Evolutionary conservation across 2,329 filamentous ascomycete species (phyloP).

Genomic region (Arthrinium phaeospermum): DNA sequence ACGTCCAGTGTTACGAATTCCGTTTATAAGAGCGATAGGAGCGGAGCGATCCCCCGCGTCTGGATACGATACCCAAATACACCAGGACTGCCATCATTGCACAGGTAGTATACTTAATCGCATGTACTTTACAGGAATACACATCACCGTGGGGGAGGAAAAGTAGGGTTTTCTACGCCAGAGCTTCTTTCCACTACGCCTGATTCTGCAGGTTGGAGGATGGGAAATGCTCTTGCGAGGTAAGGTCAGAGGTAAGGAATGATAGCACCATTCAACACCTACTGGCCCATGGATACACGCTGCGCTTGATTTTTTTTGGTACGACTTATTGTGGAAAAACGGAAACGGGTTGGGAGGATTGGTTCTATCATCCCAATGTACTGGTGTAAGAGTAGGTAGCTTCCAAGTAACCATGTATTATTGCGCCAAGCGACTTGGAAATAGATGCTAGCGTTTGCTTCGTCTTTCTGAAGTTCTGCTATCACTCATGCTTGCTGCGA

Average conservation of each 20-base stretch:
- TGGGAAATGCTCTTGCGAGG: conserved; percentile 39
- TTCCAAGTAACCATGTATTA: conserved; percentile 3
- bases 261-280: conserved; percentile 16
- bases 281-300: not conserved
- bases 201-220: not conserved
- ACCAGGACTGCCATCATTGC: conserved; percentile 10
- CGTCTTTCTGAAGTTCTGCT: not conserved
- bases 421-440: not conserved
- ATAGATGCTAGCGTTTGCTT: not conserved
- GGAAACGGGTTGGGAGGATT: conserved; percentile 4
- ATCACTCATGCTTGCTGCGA: not conserved
- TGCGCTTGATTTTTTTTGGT: conserved; percentile 1
- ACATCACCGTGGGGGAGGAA: conserved; percentile 1
- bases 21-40: not conserved
- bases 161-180: not conserved
- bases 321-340: not conserved
- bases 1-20: not conserved
- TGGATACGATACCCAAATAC: conserved; percentile 12
- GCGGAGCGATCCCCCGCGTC: not conserved
- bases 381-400: conserved; percentile 15
- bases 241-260: conserved; percentile 63
- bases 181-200: not conserved
- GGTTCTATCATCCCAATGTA: conserved; percentile 7
- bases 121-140: conserved; percentile 15
- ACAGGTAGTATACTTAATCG: conserved; percentile 18